Base-by-base conservation (phyloP, 2,329 filamentous ascomycete species). In the Hypoxylon rubiginosum region DNA sequence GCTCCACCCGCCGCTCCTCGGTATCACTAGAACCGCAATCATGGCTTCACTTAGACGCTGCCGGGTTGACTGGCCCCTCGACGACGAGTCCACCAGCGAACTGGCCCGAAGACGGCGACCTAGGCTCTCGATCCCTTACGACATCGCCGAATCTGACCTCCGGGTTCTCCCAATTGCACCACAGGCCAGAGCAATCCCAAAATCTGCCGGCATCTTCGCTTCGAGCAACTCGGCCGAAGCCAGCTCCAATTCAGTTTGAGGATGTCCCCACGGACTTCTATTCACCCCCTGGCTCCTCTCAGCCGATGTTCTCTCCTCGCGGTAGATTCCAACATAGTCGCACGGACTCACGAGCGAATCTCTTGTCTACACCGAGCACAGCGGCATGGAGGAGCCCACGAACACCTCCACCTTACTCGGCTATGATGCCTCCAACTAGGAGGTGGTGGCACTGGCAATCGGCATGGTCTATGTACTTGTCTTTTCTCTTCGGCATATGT, bases 361-460 rank as follows among this genome's bases (percentile, higher is more conserved):
- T 74, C 26, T 48, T 73, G 21, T 59, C 45, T 34, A 65, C 71
- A 3, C 72, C 72, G 13, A 64, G 54, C n/a, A 62, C 64, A 11
- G 24, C 65, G 17, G 41, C 68, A 26, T 69, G 70, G 69, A 67
- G 56, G 36, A 71, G 64, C 34, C 70, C 71, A 15, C 66, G 56
- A 34, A 69, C 68, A 9, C 69, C 71, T 4, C 67, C 68, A 6
- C 63, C 70, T n/a, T 71, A 71, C 60, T 52, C 59, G n/a, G 6
- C 55, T 11, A 15, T 52, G 26, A 55, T 52, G 15, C 11, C 59
- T 39, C 66, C 19, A 34, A 43, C 13, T 21, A 55, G 41, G 28
- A 72, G 62, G 43, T 74, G 73, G 72, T 74, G 72, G 51, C 75
- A 79, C 62, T 83, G 80, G 80, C 78, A 77, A 17, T 70, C 78